Evolutionary conservation across 345 rosid species (phyloP).

Genomic region (Schrenkiella parvula): DNA sequence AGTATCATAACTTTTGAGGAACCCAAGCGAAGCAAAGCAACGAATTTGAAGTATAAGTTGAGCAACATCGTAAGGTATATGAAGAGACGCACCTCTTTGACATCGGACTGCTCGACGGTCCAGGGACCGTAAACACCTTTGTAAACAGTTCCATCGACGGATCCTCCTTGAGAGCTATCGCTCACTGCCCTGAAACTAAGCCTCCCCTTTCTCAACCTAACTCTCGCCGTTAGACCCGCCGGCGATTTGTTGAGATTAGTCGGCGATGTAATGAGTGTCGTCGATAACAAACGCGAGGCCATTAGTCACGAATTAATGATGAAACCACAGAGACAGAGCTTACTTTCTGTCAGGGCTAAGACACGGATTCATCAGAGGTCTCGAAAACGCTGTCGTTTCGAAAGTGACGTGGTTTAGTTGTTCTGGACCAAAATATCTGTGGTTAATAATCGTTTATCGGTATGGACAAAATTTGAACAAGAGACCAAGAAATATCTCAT

Average conservation of each 20-base stretch:
- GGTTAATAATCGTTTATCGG: neutral
- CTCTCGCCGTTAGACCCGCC: neutral
- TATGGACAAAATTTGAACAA: no score
- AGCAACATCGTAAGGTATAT: neutral
- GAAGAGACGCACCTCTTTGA: conserved; percentile 57
- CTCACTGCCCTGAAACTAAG: conserved; percentile 43
- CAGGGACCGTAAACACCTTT: conserved; percentile 79
- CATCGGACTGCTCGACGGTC: conserved; percentile 76
- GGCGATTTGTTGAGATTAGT: neutral
- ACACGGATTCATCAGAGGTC: neutral
- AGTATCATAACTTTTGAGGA: neutral
- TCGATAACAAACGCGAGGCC: conserved; percentile 43
- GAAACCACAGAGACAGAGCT: neutral
- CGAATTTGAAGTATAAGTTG: neutral
- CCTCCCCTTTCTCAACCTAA: conserved; percentile 6
- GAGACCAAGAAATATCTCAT: neutral
- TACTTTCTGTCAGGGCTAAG: no score
- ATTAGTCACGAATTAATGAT: conserved; percentile 10
- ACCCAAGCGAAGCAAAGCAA: neutral
- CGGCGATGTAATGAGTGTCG: conserved; percentile 25
- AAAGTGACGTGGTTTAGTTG: neutral
- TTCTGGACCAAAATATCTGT: neutral
- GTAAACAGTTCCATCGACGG: conserved; percentile 52
- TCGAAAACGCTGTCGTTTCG: neutral
- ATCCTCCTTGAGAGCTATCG: conserved; percentile 44